Conservation (phyloP, 352 stramenopile genomes). For the Phytophthora nicotianae region DNA sequence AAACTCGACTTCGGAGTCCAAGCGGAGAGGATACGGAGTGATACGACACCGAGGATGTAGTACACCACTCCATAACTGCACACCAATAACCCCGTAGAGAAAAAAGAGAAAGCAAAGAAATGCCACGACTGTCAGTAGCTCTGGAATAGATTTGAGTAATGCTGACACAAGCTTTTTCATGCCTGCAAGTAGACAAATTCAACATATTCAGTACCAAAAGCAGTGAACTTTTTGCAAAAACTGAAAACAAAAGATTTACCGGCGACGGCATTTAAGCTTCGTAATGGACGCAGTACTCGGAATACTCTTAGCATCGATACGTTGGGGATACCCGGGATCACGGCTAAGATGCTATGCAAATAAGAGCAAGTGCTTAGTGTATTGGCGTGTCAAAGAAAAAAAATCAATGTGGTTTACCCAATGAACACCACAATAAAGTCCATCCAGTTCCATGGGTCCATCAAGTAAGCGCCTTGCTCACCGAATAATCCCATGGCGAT, state of each 20-base stretch:
- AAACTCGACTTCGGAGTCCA: constrained; percentile 45
- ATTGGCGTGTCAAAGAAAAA: too few species aligned
- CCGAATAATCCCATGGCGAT: constrained; percentile 82
- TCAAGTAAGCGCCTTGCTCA: constrained; percentile 78
- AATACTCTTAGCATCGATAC: constrained; percentile 66
- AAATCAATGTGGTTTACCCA: constrained; percentile 62
- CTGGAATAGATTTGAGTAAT: constrained; percentile 76
- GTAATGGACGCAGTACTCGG: constrained; percentile 60
- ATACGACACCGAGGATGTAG: constrained; percentile 71
- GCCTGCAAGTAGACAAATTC: constrained; percentile 31
- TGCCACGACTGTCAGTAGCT: constrained; percentile 78
- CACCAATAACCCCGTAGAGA: constrained; percentile 82
- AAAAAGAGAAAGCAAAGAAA: constrained; percentile 88
- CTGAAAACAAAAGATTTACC: constrained; percentile 24
- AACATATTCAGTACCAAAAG: background rate
- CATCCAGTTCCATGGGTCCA: constrained; percentile 90
- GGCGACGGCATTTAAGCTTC: constrained; percentile 64
- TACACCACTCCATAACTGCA: constrained; percentile 82
- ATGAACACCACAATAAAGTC: constrained; percentile 91
- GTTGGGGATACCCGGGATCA: constrained; percentile 70
- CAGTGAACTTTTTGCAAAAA: background rate
- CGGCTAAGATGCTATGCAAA: constrained; percentile 51
- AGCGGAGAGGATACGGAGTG: constrained; percentile 65
- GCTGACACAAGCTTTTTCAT: constrained; percentile 82
- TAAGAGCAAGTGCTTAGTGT: background rate